These are phyloP conservation scores for Dalbergia cultrata DNA, from an alignment of 306 rosid genomes.

Conservation along the genomic window DNA sequence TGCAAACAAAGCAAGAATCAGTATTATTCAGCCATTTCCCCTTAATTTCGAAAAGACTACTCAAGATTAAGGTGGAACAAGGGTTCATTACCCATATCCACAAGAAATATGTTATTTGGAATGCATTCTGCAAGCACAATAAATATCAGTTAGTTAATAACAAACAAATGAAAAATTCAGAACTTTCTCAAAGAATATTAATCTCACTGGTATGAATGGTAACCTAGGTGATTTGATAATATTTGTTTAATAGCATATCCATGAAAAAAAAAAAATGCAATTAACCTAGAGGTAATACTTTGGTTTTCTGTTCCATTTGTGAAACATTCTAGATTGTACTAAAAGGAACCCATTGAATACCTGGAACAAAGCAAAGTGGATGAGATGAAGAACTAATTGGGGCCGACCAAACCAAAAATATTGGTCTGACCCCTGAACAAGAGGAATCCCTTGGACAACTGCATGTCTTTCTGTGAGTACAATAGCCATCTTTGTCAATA, in stretches of 20 bases:
- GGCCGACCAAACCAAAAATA: conserved; percentile 97
- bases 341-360: conserved; percentile 53
- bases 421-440: conserved; percentile 87
- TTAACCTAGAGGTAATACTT: too few species aligned
- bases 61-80: conserved; percentile 29
- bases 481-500: conserved; percentile 90
- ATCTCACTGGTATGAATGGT: neutral
- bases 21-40: conserved; percentile 18
- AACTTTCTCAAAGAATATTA: neutral
- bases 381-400: conserved; percentile 85
- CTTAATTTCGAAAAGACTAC: neutral
- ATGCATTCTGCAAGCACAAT: conserved; percentile 82
- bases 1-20: conserved; percentile 57
- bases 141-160: conserved; percentile 40
- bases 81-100: conserved; percentile 85
- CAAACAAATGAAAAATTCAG: neutral
- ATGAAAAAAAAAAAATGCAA: conserved; percentile 47
- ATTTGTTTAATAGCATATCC: conserved; percentile 14
- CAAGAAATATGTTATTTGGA: conserved; percentile 88
- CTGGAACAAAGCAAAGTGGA: conserved; percentile 96
- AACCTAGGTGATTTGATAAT: neutral
- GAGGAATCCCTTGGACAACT: conserved; percentile 96
- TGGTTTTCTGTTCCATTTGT: neutral
- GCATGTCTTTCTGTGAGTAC: conserved; percentile 91
- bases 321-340: conserved; percentile 14